phyloP scores from a whole-genome alignment of 2,329 filamentous ascomycete genomes.

The Bipolaris zeicola region DNA sequence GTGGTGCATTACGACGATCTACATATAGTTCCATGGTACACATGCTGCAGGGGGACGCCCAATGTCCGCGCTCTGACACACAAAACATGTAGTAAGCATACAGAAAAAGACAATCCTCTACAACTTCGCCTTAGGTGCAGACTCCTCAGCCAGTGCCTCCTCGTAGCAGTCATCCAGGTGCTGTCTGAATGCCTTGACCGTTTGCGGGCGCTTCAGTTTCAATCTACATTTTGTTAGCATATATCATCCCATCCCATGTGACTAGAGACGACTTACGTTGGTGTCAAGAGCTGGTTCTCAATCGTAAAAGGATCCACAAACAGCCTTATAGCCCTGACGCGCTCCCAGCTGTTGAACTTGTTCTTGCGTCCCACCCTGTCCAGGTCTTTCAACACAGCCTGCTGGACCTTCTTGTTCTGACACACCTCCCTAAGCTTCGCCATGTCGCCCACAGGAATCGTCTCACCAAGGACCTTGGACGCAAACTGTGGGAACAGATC shows the following conservation, averaged over 20 bases:
- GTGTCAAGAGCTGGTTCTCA: slow-evolving; percentile 87
- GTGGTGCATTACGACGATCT: slow-evolving; percentile 1
- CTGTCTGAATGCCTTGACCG: slow-evolving; percentile 65
- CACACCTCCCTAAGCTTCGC: slow-evolving; percentile 70
- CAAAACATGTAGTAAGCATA: not conserved
- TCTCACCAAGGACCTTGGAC: slow-evolving; percentile 73
- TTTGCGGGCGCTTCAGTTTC: slow-evolving; percentile 73
- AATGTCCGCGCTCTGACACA: slow-evolving; percentile 1
- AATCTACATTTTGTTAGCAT: slow-evolving; percentile 54
- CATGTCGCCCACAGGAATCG: slow-evolving; percentile 67
- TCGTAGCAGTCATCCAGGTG: slow-evolving; percentile 66
- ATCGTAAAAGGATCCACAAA: slow-evolving; percentile 89
- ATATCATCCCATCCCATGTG: not conserved
- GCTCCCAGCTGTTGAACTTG: slow-evolving; percentile 93
- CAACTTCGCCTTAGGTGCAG: slow-evolving; percentile 54
- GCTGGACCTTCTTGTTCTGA: slow-evolving; percentile 71
- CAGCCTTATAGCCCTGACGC: slow-evolving; percentile 73
- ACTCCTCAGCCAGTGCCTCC: slow-evolving; percentile 54
- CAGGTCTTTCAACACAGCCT: slow-evolving; percentile 77
- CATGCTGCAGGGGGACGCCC: not conserved
- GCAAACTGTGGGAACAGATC: slow-evolving; percentile 82
- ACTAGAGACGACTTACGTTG: slow-evolving; percentile 70
- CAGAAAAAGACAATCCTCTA: slow-evolving; percentile 39
- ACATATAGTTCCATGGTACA: slow-evolving; percentile 2
- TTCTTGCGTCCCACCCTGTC: slow-evolving; percentile 78